A percentile compares a stretch with the other conserved stretches of the same genome.
Conservation (phyloP, 23 red algal species). For the Gracilaria domingensis region DNA sequence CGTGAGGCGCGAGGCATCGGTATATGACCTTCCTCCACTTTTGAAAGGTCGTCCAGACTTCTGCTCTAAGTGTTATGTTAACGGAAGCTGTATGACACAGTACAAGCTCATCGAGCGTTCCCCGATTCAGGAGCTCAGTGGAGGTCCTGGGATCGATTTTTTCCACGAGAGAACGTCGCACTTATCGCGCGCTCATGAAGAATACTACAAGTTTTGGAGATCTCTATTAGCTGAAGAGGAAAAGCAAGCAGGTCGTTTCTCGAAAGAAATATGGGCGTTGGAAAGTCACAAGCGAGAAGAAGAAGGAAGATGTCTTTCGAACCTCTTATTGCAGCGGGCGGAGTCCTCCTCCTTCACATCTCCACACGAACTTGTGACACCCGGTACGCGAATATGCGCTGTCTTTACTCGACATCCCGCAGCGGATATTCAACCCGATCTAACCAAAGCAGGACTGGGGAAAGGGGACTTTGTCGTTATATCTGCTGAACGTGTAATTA, state of each 20-base stretch:
- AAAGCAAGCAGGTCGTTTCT: neutral
- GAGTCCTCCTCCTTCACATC: neutral
- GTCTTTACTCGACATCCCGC: neutral
- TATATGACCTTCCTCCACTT: constrained; percentile 14
- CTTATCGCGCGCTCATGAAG: constrained; percentile 16
- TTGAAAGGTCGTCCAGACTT: constrained; percentile 23
- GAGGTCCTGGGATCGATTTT: constrained; percentile 39
- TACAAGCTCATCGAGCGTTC: constrained; percentile 38
- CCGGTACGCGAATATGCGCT: neutral
- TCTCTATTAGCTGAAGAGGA: constrained; percentile 64
- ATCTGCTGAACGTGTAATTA: constrained; percentile 58
- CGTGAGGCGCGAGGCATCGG: neutral
- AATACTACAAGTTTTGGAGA: constrained; percentile 64
- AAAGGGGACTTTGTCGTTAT: constrained; percentile 77
- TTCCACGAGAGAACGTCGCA: constrained; percentile 49
- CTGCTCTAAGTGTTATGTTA: constrained; percentile 52
- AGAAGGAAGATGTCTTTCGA: constrained; percentile 56
- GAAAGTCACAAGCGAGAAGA: constrained; percentile 46
- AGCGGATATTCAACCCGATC: neutral
- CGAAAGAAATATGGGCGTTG: constrained; percentile 74
- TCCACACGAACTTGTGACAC: constrained; percentile 16
- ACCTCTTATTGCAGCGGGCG: constrained; percentile 3
- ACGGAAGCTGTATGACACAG: constrained; percentile 45
- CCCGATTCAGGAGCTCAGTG: neutral
- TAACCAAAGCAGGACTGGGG: constrained; percentile 34